Conservation (phyloP, 805 yeast species). For the Zygoascus tannicola region DNA sequence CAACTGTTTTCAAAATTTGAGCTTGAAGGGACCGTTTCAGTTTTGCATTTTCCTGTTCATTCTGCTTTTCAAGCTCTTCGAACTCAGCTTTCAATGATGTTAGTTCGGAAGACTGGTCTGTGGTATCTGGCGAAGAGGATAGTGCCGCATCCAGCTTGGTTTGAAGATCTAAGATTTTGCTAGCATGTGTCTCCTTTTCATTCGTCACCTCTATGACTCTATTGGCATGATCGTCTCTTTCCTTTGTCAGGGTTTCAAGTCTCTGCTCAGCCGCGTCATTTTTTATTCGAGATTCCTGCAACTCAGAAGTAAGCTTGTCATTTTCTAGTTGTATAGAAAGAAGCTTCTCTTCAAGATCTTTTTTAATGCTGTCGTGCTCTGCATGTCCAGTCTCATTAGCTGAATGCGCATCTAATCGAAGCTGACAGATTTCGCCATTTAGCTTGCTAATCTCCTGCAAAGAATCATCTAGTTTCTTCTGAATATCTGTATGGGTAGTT, state of each 20-base stretch:
- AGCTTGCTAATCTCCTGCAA: too few species aligned
- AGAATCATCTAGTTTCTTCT: too few species aligned
- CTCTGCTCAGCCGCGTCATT: slow-evolving; percentile 1
- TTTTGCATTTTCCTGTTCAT: slow-evolving; percentile 1
- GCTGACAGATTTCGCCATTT: too few species aligned
- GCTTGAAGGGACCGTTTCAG: not conserved
- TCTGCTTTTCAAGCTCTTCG: not conserved
- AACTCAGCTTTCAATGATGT: not conserved
- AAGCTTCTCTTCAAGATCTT: not conserved
- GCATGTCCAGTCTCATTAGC: not conserved
- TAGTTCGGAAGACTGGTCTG: too few species aligned
- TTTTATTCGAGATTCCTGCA: slow-evolving; percentile 1
- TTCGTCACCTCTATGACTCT: slow-evolving; percentile 3
- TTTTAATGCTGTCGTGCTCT: not conserved
- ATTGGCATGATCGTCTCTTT: not conserved
- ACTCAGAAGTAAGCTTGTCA: too few species aligned
- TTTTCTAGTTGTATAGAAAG: not conserved
- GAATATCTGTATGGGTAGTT: too few species aligned
- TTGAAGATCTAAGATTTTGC: too few species aligned
- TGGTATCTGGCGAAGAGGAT: too few species aligned
- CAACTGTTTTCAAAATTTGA: slow-evolving; percentile 4
- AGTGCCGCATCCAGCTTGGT: too few species aligned
- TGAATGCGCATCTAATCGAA: too few species aligned
- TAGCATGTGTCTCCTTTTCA: too few species aligned
- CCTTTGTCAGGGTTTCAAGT: not conserved